Evolutionary conservation across 306 rosid genomes (phyloP), one percentile per base, ranked within the genome.

Genomic region (Vigna reflexopilosa): DNA sequence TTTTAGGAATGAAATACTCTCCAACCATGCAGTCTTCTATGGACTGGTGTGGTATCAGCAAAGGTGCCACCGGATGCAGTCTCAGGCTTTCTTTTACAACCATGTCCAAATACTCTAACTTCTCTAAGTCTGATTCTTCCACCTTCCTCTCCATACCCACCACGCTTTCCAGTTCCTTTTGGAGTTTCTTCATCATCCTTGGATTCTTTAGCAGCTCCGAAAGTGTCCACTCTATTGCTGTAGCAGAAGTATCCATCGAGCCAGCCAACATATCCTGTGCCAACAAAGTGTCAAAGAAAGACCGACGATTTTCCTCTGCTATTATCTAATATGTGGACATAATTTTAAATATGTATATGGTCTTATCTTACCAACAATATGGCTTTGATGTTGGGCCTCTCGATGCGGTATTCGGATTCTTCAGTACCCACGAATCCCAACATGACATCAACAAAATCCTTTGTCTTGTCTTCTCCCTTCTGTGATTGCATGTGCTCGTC

Each of bases 391-490:
- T 87, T 51, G 24, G 87, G 11, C 0, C 89, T 84, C 62, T 88
- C 89, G 10, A 91, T 76, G 2, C 63, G 84, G 54, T 89, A 91
- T 50, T 91, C 97, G 7, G 88, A 84, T 77, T 87, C 90, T 70
- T 73, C 10, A 2, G 89, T 79, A 9, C 84, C 91, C 66, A 81
- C 64, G 73, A 91, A 75, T 0, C 82, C 67, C 80, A 91, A 68
- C 92, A 93, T 77, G 64, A 89, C 87, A 82, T 93, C 92, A 6
- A 93, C 92, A 16, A 91, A 89, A 70, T 91, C 94, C 59, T 86
- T 91, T 1, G 75, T 38, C 54, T 83, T 84, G 15, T 78, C 76
- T 50, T 80, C 54, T 32, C 19, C 73, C 14, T 62, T 75, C 32
- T 77, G 42, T 9, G 83, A 73, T 45, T 83, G 83, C 11, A 87